These are phyloP conservation scores for Lindgomyces ingoldianus DNA, from an alignment of 495 filamentous ascomycete genomes.

Conservation along the genomic window DNA sequence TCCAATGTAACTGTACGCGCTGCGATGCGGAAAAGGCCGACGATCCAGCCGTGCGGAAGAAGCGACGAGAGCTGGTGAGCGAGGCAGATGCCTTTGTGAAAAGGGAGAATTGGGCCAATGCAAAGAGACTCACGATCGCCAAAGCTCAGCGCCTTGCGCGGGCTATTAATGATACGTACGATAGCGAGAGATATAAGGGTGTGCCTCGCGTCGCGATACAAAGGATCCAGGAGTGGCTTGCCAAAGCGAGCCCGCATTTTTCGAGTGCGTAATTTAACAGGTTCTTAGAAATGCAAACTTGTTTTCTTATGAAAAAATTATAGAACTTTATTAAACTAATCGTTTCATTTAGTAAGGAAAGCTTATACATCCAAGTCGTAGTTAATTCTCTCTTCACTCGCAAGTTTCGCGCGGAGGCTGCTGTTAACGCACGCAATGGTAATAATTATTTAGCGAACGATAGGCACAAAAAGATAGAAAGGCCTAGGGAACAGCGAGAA, in stretches of 20 bases:
- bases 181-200: constrained; percentile 40
- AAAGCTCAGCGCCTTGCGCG: constrained; percentile 38
- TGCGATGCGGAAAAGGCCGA: constrained; percentile 40
- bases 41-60: constrained; percentile 37
- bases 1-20: constrained; percentile 35
- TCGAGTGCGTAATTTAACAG: too few relatives aligned
- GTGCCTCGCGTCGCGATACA: constrained; percentile 38
- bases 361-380: too few relatives aligned
- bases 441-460: too few relatives aligned
- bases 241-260: constrained; percentile 30
- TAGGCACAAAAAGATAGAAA: too few relatives aligned
- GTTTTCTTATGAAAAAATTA: too few relatives aligned
- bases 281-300: too few relatives aligned
- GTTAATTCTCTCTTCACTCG: too few relatives aligned
- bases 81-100: constrained; percentile 42
- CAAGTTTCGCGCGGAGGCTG: too few relatives aligned
- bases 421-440: too few relatives aligned
- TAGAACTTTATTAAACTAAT: too few relatives aligned
- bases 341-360: too few relatives aligned
- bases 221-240: constrained; percentile 43
- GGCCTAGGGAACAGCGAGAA: too few relatives aligned
- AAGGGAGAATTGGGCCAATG: constrained; percentile 34
- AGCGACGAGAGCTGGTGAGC: constrained; percentile 38
- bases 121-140: constrained; percentile 36
- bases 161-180: constrained; percentile 43